Percentiles rank a stretch among this genome's conserved stretches.
These are phyloP conservation scores for Protomyces inundatus DNA, from an alignment of 1,139 yeast species.

Conservation along the genomic window DNA sequence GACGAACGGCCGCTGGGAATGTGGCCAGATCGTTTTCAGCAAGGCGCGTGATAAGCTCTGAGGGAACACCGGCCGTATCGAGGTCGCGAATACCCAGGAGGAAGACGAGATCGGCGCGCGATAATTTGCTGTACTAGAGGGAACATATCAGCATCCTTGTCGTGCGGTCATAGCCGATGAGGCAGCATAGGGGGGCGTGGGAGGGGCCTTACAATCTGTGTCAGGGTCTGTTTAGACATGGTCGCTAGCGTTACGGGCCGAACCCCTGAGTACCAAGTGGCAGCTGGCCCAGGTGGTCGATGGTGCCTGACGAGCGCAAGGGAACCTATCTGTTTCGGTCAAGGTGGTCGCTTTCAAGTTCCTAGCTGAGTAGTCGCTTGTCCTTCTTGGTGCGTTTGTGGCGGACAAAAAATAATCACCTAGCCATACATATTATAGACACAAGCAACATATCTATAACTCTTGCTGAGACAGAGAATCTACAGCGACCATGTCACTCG, in stretches of 20 bases:
- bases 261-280: too few relatives aligned
- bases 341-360: too few relatives aligned
- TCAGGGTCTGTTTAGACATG: constrained; percentile 22
- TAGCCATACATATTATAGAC: too few relatives aligned
- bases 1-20: constrained; percentile 14
- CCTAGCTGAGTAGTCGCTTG: too few relatives aligned
- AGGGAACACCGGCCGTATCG: constrained; percentile 9
- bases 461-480: too few relatives aligned
- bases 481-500: background rate
- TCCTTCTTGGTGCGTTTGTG: too few relatives aligned
- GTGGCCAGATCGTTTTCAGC: constrained; percentile 9
- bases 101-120: constrained; percentile 21
- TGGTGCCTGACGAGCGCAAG: too few relatives aligned
- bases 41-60: constrained; percentile 14
- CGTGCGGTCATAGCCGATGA: background rate
- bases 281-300: too few relatives aligned
- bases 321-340: too few relatives aligned
- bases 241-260: background rate
- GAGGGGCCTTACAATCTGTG: constrained; percentile 17
- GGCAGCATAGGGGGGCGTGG: background rate
- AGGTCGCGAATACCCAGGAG: constrained; percentile 12
- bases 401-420: too few relatives aligned
- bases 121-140: constrained; percentile 13
- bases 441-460: too few relatives aligned
- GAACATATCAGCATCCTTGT: background rate